Evolutionary conservation across 2,329 filamentous ascomycete species (phyloP).

Genomic region (Aschersonia sp.): DNA sequence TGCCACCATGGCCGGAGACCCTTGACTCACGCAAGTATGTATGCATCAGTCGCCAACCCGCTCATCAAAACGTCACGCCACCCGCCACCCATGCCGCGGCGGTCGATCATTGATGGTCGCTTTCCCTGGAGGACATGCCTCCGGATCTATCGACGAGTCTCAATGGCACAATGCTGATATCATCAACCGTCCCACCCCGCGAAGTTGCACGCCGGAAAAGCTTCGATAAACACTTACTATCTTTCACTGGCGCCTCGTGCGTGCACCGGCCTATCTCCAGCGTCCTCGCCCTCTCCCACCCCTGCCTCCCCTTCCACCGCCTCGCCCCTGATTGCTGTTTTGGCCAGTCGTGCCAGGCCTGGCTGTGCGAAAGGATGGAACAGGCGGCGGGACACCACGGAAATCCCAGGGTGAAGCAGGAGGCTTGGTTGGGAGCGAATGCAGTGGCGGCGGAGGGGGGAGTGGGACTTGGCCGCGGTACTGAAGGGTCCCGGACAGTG

Average conservation of each 20-base stretch:
- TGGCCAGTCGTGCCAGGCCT: slow-evolving; percentile 9
- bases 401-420: slow-evolving; percentile 12
- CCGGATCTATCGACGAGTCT: no score
- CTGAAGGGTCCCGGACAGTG: slow-evolving; percentile 9
- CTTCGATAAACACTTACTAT: no score
- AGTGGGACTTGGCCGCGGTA: slow-evolving; percentile 4
- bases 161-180: no score
- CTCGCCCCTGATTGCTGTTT: slow-evolving; percentile 9
- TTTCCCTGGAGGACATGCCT: no score
- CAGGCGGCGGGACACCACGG: slow-evolving; percentile 15
- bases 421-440: slow-evolving; percentile 16
- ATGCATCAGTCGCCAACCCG: no score
- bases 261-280: slow-evolving; percentile 10
- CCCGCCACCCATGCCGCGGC: no score
- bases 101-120: no score
- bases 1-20: no score
- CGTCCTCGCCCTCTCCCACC: slow-evolving; percentile 4
- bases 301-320: slow-evolving; percentile 13
- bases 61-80: no score
- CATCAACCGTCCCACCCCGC: no score
- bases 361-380: slow-evolving; percentile 4
- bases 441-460: slow-evolving; percentile 7
- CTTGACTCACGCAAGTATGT: no score
- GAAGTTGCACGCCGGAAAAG: no score
- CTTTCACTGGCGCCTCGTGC: not conserved